These are phyloP conservation scores for Marasmius fiardii DNA, from an alignment of 1,284 basidiomycete species.

Conservation along the genomic window DNA sequence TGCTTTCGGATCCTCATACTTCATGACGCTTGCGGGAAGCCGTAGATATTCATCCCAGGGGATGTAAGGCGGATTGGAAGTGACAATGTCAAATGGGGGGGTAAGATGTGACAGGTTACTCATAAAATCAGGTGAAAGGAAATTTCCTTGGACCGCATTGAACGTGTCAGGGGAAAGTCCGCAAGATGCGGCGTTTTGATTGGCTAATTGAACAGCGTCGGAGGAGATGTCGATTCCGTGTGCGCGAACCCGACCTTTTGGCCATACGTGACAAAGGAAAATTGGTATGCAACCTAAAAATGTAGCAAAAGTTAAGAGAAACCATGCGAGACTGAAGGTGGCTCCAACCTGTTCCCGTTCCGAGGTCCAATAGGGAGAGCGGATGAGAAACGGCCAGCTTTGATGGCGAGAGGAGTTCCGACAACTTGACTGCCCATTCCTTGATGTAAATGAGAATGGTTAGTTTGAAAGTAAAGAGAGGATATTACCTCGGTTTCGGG, in stretches of 20 bases:
- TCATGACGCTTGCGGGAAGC: constrained; percentile 66
- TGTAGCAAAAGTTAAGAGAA: too few species aligned
- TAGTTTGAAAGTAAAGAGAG: neutral
- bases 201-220: constrained; percentile 67
- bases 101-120: constrained; percentile 25
- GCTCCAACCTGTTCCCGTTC: constrained; percentile 71
- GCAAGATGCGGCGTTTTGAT: constrained; percentile 60
- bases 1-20: constrained; percentile 78
- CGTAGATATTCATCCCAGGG: constrained; percentile 58
- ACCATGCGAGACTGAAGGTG: neutral
- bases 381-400: constrained; percentile 28
- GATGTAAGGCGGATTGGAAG: constrained; percentile 95
- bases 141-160: constrained; percentile 11
- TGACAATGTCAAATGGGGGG: constrained; percentile 72
- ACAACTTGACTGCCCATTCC: constrained; percentile 65
- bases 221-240: constrained; percentile 72
- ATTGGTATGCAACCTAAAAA: constrained; percentile 73
- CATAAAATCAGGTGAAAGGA: constrained; percentile 23
- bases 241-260: constrained; percentile 46
- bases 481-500: constrained; percentile 74
- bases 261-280: constrained; percentile 65
- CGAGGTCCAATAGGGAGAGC: constrained; percentile 76
- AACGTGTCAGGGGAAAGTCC: constrained; percentile 30
- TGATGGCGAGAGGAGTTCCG: constrained; percentile 36
- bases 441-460: neutral